phyloP scores from a whole-genome alignment of 345 rosid genomes.

The Adansonia digitata region DNA sequence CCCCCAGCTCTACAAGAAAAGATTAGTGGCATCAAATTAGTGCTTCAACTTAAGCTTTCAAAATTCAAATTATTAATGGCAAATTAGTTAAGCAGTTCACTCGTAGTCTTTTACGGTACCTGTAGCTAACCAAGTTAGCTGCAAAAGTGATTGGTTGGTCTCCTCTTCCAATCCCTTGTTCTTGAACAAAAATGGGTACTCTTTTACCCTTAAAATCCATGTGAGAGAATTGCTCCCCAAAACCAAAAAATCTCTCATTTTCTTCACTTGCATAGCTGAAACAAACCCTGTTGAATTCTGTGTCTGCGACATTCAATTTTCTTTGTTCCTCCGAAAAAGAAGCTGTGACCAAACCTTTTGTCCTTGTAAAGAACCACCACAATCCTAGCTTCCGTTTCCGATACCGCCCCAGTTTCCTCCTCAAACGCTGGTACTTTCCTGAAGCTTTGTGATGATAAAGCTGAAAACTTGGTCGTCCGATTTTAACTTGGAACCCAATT shows the following conservation, averaged over 20 bases:
- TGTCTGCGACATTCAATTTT: slow-evolving; percentile 20
- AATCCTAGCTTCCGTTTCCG: slow-evolving; percentile 34
- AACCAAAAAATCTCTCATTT: slow-evolving; percentile 58
- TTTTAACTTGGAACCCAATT: slow-evolving; percentile 42
- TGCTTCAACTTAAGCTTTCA: not conserved
- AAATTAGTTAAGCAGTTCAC: no score
- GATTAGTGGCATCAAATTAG: no score
- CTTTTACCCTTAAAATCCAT: slow-evolving; percentile 68
- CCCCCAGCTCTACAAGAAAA: slow-evolving; percentile 52
- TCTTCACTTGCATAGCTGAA: slow-evolving; percentile 53
- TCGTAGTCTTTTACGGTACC: slow-evolving; percentile 21
- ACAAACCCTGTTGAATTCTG: slow-evolving; percentile 43
- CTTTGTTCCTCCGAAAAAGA: slow-evolving; percentile 34
- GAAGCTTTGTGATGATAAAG: not conserved
- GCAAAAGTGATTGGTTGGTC: slow-evolving; percentile 72
- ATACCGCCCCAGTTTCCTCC: slow-evolving; percentile 27
- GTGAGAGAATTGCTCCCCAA: slow-evolving; percentile 69
- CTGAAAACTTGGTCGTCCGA: slow-evolving; percentile 31
- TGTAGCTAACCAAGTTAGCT: slow-evolving; percentile 66
- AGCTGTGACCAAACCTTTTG: slow-evolving; percentile 27
- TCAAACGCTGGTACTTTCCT: slow-evolving; percentile 22
- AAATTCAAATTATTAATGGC: not conserved
- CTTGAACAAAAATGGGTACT: slow-evolving; percentile 72
- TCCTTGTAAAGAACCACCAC: slow-evolving; percentile 29
- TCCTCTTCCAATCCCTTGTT: slow-evolving; percentile 79